Evolutionary conservation across 2,329 filamentous ascomycete genomes (phyloP), one percentile per base, ranked within the genome.

Genomic region (Chaetomium sp.): DNA sequence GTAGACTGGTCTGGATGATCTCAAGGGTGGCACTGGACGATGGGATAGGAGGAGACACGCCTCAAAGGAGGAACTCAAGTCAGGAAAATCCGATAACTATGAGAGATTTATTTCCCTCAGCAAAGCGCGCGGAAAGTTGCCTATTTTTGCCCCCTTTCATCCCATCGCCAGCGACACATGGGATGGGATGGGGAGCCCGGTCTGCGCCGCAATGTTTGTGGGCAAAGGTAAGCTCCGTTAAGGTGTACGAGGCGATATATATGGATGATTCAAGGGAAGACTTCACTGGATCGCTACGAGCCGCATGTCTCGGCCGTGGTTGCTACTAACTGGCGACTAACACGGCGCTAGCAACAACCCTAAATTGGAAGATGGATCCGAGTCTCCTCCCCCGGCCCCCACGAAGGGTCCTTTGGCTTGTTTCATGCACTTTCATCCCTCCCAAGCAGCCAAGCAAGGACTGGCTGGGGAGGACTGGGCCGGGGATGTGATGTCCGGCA

Each of bases 61-160:
- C 11, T 40, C 37, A 50, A 34, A 37, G 49, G 38, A 11, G 11
- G 19, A 27, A 27, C 19, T 27, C 19, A 27, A 27, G 19, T 27
- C 19, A 27, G 19, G 19, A 27, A 27, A 27, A 27, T 27, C 19
- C 19, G 19, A 27, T 27, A 27, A 27, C 19, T 27, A 27, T 53
- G 50, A 46, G 42, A 38, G 50, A 53, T 53, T 53, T 53, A 53
- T 38, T 52, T 43, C 33, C 40, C 33, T 27, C 14, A 4, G 33
- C 10, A n/a, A 14, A 42, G 14, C n/a, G 19, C 19, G 19, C 19
- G 19, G 3, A 14, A n/a, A 36, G 32, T 44, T 8, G n/a, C 8
- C 8, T 44, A 34, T 37, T 11, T 51, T 51, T 51, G 9, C 12
- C 38, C 38, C 38, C 32, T 50, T 14, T 7, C 5, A 35, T 14